Percentiles rank a stretch among this genome's conserved stretches.
These are phyloP conservation scores for Quercus cerris DNA, from an alignment of 306 rosid species.

Conservation along the genomic window DNA sequence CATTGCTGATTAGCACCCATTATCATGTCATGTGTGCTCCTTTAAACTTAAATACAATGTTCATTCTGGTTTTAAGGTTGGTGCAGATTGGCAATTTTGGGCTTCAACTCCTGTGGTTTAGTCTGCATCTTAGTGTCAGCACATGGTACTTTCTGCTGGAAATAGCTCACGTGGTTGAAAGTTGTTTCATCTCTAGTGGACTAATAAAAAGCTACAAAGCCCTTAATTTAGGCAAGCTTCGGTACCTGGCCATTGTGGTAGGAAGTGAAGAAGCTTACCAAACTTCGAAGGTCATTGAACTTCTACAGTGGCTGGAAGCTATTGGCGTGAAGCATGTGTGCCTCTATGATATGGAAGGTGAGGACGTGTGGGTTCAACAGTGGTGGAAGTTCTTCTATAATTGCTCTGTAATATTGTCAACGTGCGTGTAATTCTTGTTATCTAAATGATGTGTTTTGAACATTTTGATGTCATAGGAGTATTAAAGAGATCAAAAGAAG, in stretches of 20 bases:
- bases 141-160: constrained; percentile 38
- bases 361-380: constrained; percentile 16
- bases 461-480: constrained; percentile 50
- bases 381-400: constrained; percentile 13
- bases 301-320: constrained; percentile 64
- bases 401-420: constrained; percentile 4
- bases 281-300: constrained; percentile 53
- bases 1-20: not conserved
- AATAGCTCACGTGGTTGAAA: constrained; percentile 37
- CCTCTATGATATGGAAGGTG: constrained; percentile 86
- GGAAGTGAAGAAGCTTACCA: constrained; percentile 82
- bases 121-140: constrained; percentile 52
- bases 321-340: constrained; percentile 68
- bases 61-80: constrained; percentile 35
- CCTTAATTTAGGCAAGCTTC: constrained; percentile 39
- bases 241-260: constrained; percentile 68
- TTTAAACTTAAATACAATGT: constrained; percentile 12
- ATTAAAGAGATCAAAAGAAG: constrained; percentile 58
- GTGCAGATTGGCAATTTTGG: constrained; percentile 57
- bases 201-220: constrained; percentile 47
- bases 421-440: not conserved
- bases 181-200: constrained; percentile 65
- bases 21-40: not conserved
- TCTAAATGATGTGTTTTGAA: constrained; percentile 6
- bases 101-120: constrained; percentile 61